Conservation (phyloP, 1,284 basidiomycete species). For the Phellopilus nigrolimitatus region DNA sequence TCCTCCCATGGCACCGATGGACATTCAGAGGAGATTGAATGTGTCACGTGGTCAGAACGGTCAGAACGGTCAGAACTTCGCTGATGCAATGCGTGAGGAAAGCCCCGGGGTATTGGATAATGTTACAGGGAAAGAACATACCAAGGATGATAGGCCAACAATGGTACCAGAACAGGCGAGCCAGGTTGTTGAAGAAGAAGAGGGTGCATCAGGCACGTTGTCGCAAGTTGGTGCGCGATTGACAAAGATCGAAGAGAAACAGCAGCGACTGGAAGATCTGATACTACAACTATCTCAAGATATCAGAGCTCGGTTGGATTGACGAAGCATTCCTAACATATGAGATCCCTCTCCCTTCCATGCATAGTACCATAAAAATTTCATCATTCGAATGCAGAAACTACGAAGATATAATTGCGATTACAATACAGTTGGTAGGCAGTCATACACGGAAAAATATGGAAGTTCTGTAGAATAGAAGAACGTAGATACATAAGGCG, state of each 20-base stretch:
- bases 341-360: neutral
- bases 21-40: conserved; percentile 10
- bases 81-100: conserved; percentile 6
- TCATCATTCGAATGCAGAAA: neutral
- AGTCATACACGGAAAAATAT: neutral
- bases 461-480: neutral
- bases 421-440: neutral
- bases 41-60: conserved; percentile 14
- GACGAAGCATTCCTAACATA: neutral
- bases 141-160: neutral
- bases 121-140: neutral
- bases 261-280: conserved; percentile 60
- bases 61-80: conserved; percentile 13
- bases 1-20: conserved; percentile 17
- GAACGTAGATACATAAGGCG: conserved; percentile 1
- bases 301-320: conserved; percentile 1
- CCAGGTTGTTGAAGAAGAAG: conserved; percentile 12
- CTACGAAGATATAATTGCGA: neutral
- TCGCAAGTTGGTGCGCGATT: conserved; percentile 38
- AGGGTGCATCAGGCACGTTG: conserved; percentile 23
- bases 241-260: conserved; percentile 54
- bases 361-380: conserved; percentile 5
- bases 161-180: neutral
- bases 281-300: conserved; percentile 35
- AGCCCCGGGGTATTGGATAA: conserved; percentile 10